Evolutionary conservation across 352 stramenopile species (phyloP).

Genomic region (Pythium aristosporum): DNA sequence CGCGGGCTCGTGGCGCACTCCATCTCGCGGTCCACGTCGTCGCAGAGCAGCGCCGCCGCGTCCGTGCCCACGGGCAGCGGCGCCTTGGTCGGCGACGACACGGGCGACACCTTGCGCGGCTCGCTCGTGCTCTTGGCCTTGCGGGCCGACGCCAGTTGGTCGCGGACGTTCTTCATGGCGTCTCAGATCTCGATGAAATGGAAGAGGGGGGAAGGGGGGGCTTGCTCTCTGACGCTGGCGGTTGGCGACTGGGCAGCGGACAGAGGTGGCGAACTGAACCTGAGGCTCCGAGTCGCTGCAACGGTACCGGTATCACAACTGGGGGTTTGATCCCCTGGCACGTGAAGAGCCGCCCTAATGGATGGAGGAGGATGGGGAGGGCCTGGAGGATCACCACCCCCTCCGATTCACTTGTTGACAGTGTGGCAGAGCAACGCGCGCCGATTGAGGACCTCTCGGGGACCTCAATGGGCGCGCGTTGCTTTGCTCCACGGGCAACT

Average conservation of each 20-base stretch:
- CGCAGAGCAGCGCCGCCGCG: conserved; percentile 5
- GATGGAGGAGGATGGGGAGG: too few species aligned
- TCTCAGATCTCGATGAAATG: neutral
- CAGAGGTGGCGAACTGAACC: neutral
- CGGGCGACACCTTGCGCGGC: conserved; percentile 27
- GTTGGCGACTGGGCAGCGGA: conserved; percentile 3
- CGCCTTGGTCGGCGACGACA: conserved; percentile 10
- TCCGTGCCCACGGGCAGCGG: neutral
- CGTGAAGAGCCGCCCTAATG: neutral
- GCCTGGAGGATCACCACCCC: too few species aligned
- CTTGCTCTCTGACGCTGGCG: neutral
- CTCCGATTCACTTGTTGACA: neutral
- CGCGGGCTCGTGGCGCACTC: conserved; percentile 24
- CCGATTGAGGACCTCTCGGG: neutral
- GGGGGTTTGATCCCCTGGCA: neutral
- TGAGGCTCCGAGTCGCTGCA: neutral
- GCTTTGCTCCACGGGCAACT: neutral
- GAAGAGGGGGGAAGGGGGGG: neutral
- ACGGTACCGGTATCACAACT: neutral
- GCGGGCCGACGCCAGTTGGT: conserved; percentile 12
- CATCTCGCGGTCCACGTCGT: conserved; percentile 30
- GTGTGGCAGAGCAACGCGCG: neutral
- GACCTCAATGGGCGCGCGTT: neutral
- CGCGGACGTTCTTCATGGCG: conserved; percentile 24
- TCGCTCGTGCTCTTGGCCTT: conserved; percentile 23